Base-by-base conservation (phyloP, 352 stramenopile genomes). In the Phytophthora sojae region DNA sequence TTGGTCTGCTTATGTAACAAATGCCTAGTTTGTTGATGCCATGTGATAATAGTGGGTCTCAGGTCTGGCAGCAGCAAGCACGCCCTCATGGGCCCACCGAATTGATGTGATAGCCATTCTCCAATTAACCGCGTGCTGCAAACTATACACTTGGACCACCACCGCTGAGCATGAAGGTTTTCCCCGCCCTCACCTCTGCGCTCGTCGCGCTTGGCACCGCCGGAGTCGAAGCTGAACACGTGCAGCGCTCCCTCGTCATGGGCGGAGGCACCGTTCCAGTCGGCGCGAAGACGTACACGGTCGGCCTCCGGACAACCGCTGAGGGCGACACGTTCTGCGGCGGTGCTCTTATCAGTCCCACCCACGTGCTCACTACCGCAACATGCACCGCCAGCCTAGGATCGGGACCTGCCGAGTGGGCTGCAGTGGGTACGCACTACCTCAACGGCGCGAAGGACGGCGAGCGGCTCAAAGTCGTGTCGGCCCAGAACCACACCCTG, bases 201-300 rank as follows among this genome's bases (percentile, higher is more conserved):
- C 17, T 19, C 5, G 39, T 49, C 17, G 39, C 14, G 39, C 39
- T 49, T 19, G 39, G 39, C 12, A 19, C 39, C 6, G 17, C 39
- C 39, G 6, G 17, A 15, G 39, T 49, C 39, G 17, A 49, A 15
- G 17, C 39, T 49, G 39, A 49, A 49, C 39, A 21, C 39, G 39
- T 49, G 12, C 39, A 49, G 17, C 39, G 39, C 9, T 19, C 12
- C 14, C 39, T 49, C 39, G 6, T 49, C 17, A 15, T 49, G 14
- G 39, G 39, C 6, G 39, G 39, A 49, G 14, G 17, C 12, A 19
- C 12, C 12, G 39, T 49, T 49, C 73, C 77, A 0, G 57, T 65
- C 5, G 73, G 75, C 12, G 79, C 56, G 26, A 80, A 82, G 59
- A 71, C 70, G 32, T 90, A 81, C 65, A 58, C 64, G 0, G 25